phyloP scores from a whole-genome alignment of 371 early-diverging fungal genomes.

The Mortierella sp. region DNA sequence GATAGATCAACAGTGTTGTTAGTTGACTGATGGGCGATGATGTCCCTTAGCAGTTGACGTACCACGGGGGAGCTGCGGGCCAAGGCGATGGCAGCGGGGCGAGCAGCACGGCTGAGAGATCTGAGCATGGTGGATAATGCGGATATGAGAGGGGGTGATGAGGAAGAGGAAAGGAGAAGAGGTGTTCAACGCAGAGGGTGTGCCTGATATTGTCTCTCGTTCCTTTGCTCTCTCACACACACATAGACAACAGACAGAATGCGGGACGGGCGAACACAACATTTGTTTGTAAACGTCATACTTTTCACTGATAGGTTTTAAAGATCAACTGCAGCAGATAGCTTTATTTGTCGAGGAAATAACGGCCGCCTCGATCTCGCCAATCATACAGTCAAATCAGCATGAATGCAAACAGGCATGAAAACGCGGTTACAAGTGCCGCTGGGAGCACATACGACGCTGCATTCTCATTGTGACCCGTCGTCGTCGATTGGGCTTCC shows the following conservation, averaged over 20 bases:
- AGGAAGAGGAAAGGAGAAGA: slow-evolving; percentile 24
- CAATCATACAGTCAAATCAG: slow-evolving; percentile 24
- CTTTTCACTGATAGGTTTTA: not conserved
- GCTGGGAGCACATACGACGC: slow-evolving; percentile 43
- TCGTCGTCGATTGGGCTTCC: not conserved
- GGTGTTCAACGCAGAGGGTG: not conserved
- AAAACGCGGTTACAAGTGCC: slow-evolving; percentile 32
- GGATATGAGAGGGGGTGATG: slow-evolving; percentile 23
- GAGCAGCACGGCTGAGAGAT: slow-evolving; percentile 58
- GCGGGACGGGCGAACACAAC: not conserved
- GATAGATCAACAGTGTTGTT: not conserved
- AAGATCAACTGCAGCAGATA: too few species aligned
- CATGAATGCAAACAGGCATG: slow-evolving; percentile 38
- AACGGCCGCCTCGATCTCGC: not conserved
- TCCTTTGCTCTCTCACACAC: not conserved
- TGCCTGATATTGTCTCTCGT: not conserved
- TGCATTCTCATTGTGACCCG: slow-evolving; percentile 24
- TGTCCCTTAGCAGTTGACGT: slow-evolving; percentile 15
- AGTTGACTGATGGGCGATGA: slow-evolving; percentile 14
- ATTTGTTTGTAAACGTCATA: not conserved
- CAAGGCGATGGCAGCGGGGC: slow-evolving; percentile 58
- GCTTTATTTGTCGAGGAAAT: not conserved
- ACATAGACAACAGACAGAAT: too few species aligned
- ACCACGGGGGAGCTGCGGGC: slow-evolving; percentile 60
- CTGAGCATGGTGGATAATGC: slow-evolving; percentile 49